A percentile compares a stretch with the other conserved stretches of the same genome.
These are phyloP conservation scores for Ciborinia camelliae DNA, from an alignment of 2,329 filamentous ascomycete genomes.

Conservation along the genomic window DNA sequence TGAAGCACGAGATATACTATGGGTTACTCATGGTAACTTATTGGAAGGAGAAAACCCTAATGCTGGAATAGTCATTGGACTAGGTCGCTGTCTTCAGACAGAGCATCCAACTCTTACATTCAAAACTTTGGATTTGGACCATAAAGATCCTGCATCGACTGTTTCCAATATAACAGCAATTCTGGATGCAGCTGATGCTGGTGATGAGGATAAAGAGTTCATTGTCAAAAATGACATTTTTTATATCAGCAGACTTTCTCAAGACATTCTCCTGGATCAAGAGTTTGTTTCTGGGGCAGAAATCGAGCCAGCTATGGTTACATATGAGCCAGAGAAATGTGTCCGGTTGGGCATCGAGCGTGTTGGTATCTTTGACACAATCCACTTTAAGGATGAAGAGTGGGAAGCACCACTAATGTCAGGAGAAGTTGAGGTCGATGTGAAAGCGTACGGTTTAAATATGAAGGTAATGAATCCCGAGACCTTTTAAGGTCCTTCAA, in stretches of 20 bases:
- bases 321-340: conserved; percentile 3
- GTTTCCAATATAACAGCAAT: background rate
- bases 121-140: conserved; percentile 18
- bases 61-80: conserved; percentile 13
- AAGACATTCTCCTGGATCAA: conserved; percentile 15
- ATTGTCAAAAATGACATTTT: conserved; percentile 1
- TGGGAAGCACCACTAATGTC: background rate
- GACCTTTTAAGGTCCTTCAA: background rate
- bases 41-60: conserved; percentile 12
- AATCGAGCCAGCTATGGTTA: background rate
- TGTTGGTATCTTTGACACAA: conserved; percentile 18
- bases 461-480: background rate
- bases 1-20: background rate
- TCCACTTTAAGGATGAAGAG: conserved; percentile 4
- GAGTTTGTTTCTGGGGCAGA: conserved; percentile 20
- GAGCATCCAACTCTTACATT: conserved; percentile 24
- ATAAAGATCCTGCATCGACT: background rate
- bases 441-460: conserved; percentile 11
- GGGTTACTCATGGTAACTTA: conserved; percentile 20
- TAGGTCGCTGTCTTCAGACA: conserved; percentile 16
- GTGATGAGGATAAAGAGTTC: conserved; percentile 12
- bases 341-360: conserved; percentile 8
- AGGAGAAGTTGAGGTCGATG: conserved; percentile 7
- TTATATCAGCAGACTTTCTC: conserved; percentile 21
- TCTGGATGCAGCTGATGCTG: background rate